phyloP scores from a whole-genome alignment of 495 filamentous ascomycete species.

The Penicillium dipodomyicola region DNA sequence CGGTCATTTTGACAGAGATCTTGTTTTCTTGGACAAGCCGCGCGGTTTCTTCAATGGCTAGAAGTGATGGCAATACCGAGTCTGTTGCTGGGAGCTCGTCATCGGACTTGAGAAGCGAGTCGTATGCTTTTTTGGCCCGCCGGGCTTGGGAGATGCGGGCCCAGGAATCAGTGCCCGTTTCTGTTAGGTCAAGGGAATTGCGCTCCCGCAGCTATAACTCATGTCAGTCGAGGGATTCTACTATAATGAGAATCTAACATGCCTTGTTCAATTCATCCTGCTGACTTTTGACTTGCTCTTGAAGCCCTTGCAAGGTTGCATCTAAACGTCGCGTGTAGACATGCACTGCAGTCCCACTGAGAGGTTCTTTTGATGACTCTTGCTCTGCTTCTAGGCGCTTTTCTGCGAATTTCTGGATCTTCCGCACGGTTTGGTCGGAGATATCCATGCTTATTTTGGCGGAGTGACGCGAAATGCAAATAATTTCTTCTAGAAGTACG shows the following conservation, averaged over 20 bases:
- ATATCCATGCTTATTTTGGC: conserved; percentile 31
- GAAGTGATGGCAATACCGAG: conserved; percentile 66
- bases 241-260: background rate
- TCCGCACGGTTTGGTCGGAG: conserved; percentile 34
- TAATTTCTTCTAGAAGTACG: background rate
- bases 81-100: conserved; percentile 62
- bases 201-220: conserved; percentile 43
- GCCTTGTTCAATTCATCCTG: conserved; percentile 60
- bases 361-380: conserved; percentile 32
- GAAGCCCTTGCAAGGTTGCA: conserved; percentile 61
- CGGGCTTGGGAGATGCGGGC: conserved; percentile 52
- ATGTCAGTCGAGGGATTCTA: conserved; percentile 19
- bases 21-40: conserved; percentile 62
- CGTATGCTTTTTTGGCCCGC: conserved; percentile 62
- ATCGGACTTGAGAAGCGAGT: conserved; percentile 55
- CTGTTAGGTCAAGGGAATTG: conserved; percentile 43
- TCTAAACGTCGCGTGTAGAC: conserved; percentile 55
- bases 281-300: conserved; percentile 62
- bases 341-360: conserved; percentile 35
- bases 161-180: conserved; percentile 38
- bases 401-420: conserved; percentile 38
- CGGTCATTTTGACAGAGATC: conserved; percentile 54
- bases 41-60: conserved; percentile 65
- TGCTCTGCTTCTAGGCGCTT: conserved; percentile 39
- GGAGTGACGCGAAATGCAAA: background rate